Evolutionary conservation across 768 basidiomycete genomes (phyloP).

Genomic region (Termitomyces sp.): DNA sequence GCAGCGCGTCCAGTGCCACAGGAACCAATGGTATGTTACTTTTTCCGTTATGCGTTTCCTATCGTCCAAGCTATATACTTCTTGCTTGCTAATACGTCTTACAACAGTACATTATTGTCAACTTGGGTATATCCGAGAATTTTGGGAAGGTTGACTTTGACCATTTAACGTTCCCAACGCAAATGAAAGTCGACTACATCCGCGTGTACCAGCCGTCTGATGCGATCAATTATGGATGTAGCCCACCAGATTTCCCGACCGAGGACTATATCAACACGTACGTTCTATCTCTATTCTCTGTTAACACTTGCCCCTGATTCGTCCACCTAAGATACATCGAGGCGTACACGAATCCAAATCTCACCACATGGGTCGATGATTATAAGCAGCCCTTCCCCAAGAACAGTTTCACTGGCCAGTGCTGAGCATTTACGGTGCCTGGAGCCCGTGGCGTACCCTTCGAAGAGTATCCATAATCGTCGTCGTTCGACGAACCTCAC

Average conservation of each 20-base stretch:
- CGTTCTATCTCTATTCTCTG: slow-evolving; percentile 11
- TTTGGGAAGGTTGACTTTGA: slow-evolving; percentile 71
- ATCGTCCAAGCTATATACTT: neutral
- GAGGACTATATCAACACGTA: slow-evolving; percentile 63
- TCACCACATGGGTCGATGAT: slow-evolving; percentile 46
- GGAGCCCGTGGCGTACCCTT: neutral
- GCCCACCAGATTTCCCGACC: slow-evolving; percentile 64
- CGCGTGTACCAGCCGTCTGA: slow-evolving; percentile 69
- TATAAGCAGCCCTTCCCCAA: slow-evolving; percentile 56
- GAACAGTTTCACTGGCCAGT: slow-evolving; percentile 41
- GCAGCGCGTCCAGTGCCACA: slow-evolving; percentile 63
- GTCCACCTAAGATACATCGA: slow-evolving; percentile 39
- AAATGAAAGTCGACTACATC: slow-evolving; percentile 42
- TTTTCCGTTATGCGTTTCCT: neutral
- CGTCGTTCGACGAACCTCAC: too few species aligned
- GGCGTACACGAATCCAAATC: slow-evolving; percentile 67
- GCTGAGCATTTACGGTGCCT: slow-evolving; percentile 16
- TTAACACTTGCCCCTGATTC: neutral
- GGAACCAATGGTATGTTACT: slow-evolving; percentile 73
- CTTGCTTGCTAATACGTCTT: neutral
- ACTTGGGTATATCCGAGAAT: slow-evolving; percentile 77
- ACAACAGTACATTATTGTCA: slow-evolving; percentile 69
- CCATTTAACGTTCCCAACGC: slow-evolving; percentile 63
- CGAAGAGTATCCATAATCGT: neutral
- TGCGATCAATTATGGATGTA: slow-evolving; percentile 66